These are phyloP conservation scores for Phytophthora meadii DNA, from an alignment of 352 stramenopile genomes.

Conservation along the genomic window DNA sequence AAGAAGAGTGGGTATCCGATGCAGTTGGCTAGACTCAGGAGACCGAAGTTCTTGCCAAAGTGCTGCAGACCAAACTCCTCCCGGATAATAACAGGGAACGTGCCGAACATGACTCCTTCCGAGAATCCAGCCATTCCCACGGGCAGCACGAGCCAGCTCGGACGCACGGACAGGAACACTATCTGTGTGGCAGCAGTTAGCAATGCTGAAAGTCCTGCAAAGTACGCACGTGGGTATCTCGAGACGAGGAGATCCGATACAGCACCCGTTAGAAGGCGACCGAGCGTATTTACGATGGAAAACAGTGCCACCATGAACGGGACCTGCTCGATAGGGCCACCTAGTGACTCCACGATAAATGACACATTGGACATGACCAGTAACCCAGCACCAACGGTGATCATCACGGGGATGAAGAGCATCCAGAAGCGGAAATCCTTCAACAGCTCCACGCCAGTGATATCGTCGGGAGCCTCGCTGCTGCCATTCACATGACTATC, in stretches of 20 bases:
- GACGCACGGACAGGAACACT: constrained; percentile 62
- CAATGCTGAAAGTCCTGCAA: constrained; percentile 53
- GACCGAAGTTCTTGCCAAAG: constrained; percentile 88
- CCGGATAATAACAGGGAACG: constrained; percentile 82
- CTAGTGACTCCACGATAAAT: constrained; percentile 84
- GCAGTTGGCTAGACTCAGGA: constrained; percentile 83
- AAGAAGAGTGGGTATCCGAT: constrained; percentile 84
- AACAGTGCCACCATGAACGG: constrained; percentile 81
- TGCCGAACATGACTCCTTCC: constrained; percentile 84
- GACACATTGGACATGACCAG: constrained; percentile 89
- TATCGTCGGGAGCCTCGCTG: constrained; percentile 44
- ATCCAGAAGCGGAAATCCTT: constrained; percentile 75
- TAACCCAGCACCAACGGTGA: constrained; percentile 71
- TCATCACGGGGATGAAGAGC: constrained; percentile 79
- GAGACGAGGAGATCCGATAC: constrained; percentile 63
- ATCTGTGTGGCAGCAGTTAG: constrained; percentile 58
- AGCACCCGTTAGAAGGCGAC: constrained; percentile 62
- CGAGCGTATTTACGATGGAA: constrained; percentile 77
- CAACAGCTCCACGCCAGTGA: constrained; percentile 66
- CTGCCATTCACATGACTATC: constrained; percentile 29
- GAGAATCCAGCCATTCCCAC: constrained; percentile 70
- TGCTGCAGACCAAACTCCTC: constrained; percentile 80
- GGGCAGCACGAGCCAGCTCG: constrained; percentile 51
- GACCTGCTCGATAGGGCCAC: constrained; percentile 64
- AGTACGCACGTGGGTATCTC: constrained; percentile 62